Percentiles rank a stretch among this genome's conserved stretches.
Evolutionary conservation across 2,329 filamentous ascomycete genomes (phyloP).

Genomic region (Botrytis elliptica): DNA sequence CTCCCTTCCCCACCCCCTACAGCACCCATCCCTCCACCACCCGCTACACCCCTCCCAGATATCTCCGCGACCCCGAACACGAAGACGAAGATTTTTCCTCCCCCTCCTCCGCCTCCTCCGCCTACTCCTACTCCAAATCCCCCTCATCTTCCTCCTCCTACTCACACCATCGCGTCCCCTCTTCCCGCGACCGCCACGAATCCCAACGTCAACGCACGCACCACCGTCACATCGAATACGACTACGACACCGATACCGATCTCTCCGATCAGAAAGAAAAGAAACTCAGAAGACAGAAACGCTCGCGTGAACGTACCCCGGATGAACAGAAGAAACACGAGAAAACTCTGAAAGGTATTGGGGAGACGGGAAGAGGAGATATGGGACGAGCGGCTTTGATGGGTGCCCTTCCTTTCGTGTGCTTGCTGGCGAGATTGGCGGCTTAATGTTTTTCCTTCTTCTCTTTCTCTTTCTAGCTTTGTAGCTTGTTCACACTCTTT

Average conservation of each 20-base stretch:
- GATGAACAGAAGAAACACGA: constrained; percentile 11
- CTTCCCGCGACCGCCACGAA: neutral
- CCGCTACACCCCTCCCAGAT: neutral
- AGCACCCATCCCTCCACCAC: neutral
- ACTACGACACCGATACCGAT: constrained; percentile 8
- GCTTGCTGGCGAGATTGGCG: constrained; percentile 7
- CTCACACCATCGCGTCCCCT: neutral
- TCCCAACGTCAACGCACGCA: neutral
- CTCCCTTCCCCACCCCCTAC: neutral
- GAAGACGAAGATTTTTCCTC: constrained; percentile 21
- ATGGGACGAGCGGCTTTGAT: constrained; percentile 14
- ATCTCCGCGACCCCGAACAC: constrained; percentile 14
- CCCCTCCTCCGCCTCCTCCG: neutral
- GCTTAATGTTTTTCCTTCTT: neutral
- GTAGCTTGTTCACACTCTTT: neutral
- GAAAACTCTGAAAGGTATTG: constrained; percentile 8
- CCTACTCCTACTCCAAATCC: neutral
- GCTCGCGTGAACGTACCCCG: neutral
- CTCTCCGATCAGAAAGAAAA: neutral
- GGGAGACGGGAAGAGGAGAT: constrained; percentile 1
- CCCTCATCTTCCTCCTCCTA: neutral
- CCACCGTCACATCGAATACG: constrained; percentile 11
- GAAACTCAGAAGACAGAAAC: neutral
- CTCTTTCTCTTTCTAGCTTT: neutral
- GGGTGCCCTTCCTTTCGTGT: constrained; percentile 7